Evolutionary conservation across 805 yeast species (phyloP), one percentile per base, ranked within the genome.

Genomic region (Ascoidea tarda): DNA sequence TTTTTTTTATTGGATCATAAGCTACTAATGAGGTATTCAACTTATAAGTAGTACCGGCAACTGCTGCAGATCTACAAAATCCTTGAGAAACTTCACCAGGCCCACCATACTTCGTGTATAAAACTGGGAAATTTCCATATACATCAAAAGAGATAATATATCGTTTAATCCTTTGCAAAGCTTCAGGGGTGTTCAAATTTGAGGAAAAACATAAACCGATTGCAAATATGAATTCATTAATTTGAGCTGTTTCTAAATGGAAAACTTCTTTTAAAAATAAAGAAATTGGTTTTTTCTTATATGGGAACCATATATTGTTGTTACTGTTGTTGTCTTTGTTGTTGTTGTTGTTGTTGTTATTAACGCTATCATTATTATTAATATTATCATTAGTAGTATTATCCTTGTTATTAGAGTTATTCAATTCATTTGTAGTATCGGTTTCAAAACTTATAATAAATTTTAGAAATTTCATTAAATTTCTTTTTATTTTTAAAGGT

Each of bases 81-180:
- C 97, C 99, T 69, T 91, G 99, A 14, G 96, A 82, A 32, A 91
- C 72, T 68, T 91, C 99, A 51, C 98, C 96, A 0, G 96, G 90
- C 2, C 96, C 95, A 53, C 98, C 99, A 68, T 82, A 91, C 71
- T 88, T 91, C 50, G 95, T 85, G 60, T 83, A 83, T 71, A 91
- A 74, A 10, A 87, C 95, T 2, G 99, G 97, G 74, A 93, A 91
- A 57, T 81, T 84, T 12, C 99, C 99, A 66, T 90, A 93, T 4
- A 90, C 87, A 60, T 90, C 96, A 63, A 87, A 83, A 16, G 96
- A 86, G 6, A 79, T 71, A 56, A 93, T 70, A 63, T 88, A 93
- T 53, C 97, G 76, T 65, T 86, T 82, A 54, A 91, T 88, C 58
- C 93, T 77, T 14, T 84, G 76, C 47, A 93, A 66, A 1, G 95